These are phyloP conservation scores for Penicillium bovifimosum DNA, from an alignment of 495 filamentous ascomycete species.

Conservation along the genomic window DNA sequence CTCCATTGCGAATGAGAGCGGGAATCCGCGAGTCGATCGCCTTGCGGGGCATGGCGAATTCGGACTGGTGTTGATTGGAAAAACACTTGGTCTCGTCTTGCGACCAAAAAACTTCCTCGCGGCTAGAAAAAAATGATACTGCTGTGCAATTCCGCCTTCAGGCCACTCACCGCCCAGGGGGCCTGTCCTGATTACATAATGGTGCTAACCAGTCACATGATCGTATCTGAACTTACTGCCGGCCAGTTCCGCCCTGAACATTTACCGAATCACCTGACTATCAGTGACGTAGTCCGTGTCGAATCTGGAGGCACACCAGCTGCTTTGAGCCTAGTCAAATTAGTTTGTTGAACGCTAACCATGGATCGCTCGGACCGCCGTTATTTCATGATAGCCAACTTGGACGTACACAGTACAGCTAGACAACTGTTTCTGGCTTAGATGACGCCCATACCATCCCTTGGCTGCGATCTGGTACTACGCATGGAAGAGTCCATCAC, in stretches of 20 bases:
- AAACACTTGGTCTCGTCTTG: slow-evolving; percentile 7
- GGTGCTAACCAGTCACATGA: background rate
- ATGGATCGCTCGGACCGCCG: background rate
- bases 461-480: background rate
- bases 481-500: background rate
- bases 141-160: slow-evolving; percentile 10
- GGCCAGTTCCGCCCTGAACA: background rate
- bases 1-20: slow-evolving; percentile 89
- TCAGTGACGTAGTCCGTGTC: background rate
- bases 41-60: slow-evolving; percentile 47
- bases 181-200: background rate
- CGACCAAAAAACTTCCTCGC: slow-evolving; percentile 11
- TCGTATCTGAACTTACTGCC: background rate
- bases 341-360: background rate
- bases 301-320: background rate
- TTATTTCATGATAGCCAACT: background rate
- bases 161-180: slow-evolving; percentile 9
- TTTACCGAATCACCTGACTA: background rate
- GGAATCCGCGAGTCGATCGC: slow-evolving; percentile 87
- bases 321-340: slow-evolving; percentile 1
- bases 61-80: slow-evolving; percentile 7
- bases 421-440: background rate
- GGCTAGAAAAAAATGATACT: slow-evolving; percentile 26
- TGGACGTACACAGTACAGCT: background rate
- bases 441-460: background rate